These are phyloP conservation scores for Sungouiella thailandica DNA, from an alignment of 805 yeast genomes.

Conservation along the genomic window DNA sequence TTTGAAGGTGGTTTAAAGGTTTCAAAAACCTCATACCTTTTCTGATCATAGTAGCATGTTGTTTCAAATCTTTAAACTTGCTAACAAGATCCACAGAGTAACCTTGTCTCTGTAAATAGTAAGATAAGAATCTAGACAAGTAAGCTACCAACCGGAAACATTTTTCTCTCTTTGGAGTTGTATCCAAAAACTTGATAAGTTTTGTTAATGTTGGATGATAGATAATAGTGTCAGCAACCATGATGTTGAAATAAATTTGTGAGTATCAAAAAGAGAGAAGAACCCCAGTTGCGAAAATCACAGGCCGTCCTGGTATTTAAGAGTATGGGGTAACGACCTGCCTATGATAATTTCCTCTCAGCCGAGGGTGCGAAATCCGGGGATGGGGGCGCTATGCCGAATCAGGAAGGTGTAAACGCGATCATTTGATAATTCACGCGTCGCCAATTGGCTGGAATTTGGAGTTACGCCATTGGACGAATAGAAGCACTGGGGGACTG, in stretches of 20 bases:
- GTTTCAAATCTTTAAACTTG: constrained; percentile 52
- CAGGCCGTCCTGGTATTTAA: background rate
- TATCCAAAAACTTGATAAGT: constrained; percentile 58
- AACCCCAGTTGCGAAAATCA: background rate
- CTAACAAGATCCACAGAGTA: constrained; percentile 42
- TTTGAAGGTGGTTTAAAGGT: constrained; percentile 67
- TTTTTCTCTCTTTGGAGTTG: constrained; percentile 76
- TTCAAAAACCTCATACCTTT: constrained; percentile 82
- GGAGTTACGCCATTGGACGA: no score
- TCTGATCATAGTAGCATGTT: constrained; percentile 63
- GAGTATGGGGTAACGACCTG: constrained; percentile 8
- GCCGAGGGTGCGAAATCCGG: constrained; percentile 8
- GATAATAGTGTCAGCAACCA: constrained; percentile 65
- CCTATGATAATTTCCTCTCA: constrained; percentile 7
- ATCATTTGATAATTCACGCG: no score
- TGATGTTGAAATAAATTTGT: constrained; percentile 14
- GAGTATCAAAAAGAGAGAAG: background rate
- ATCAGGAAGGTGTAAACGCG: background rate
- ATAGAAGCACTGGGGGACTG: no score
- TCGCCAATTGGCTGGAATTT: no score
- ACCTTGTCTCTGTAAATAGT: constrained; percentile 54
- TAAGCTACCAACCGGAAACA: constrained; percentile 75
- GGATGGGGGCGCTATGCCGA: background rate
- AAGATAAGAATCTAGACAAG: constrained; percentile 67
- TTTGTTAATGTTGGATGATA: constrained; percentile 71